A percentile compares a stretch with the other conserved stretches of the same genome.
Evolutionary conservation across 2,329 filamentous ascomycete genomes (phyloP).

Genomic region (Sclerotinia spermophila): DNA sequence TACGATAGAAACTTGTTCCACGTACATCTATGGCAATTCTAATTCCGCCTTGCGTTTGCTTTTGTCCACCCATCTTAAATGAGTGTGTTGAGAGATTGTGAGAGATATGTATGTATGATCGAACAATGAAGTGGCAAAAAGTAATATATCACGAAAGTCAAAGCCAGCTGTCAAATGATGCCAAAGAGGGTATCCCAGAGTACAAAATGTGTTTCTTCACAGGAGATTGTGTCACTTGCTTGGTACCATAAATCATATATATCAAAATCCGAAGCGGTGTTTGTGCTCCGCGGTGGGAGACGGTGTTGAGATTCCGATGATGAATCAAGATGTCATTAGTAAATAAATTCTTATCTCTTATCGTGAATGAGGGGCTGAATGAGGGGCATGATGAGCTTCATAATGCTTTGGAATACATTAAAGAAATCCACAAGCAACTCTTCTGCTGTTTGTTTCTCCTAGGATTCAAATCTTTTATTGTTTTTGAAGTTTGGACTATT

Average conservation of each 20-base stretch:
- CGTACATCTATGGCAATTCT: constrained; percentile 62
- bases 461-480: no score
- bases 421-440: neutral
- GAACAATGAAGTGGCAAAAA: constrained; percentile 3
- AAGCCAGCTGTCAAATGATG: neutral
- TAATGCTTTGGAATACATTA: neutral
- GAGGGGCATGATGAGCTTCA: neutral
- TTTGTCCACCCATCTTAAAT: constrained; percentile 20
- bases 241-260: constrained; percentile 6
- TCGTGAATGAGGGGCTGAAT: constrained; percentile 16
- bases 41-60: constrained; percentile 49
- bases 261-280: constrained; percentile 7
- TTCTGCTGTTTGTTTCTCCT: neutral
- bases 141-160: neutral
- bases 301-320: constrained; percentile 17
- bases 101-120: neutral
- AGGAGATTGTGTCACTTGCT: neutral
- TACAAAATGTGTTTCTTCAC: neutral
- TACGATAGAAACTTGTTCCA: constrained; percentile 11
- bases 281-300: constrained; percentile 15
- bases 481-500: neutral
- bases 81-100: constrained; percentile 22
- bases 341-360: constrained; percentile 17
- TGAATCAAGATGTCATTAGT: constrained; percentile 6
- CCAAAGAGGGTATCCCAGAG: neutral